Conservation (phyloP, 441 rosid genomes). For the Syzygium syzygioides region DNA sequence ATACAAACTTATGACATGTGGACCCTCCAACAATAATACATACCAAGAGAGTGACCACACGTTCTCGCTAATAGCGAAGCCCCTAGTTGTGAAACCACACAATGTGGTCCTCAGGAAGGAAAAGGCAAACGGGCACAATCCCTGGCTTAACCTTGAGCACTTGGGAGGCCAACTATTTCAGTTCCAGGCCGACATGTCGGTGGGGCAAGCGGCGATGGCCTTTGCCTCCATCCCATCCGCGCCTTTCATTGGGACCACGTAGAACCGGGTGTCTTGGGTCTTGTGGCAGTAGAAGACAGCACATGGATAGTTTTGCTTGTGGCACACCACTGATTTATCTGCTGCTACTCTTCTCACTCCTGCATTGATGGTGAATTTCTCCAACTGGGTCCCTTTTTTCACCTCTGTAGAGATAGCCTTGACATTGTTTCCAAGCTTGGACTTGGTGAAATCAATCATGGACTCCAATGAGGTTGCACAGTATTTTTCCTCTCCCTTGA, state of each 20-base stretch:
- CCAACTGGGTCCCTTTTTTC: conserved; percentile 20
- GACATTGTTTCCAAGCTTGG: conserved; percentile 48
- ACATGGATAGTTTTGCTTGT: conserved; percentile 69
- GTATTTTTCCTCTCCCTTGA: conserved; percentile 63
- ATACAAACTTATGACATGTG: background rate
- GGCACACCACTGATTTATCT: conserved; percentile 60
- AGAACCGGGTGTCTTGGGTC: conserved; percentile 39
- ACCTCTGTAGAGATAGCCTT: conserved; percentile 57
- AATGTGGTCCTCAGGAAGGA: conserved; percentile 74
- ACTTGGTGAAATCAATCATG: conserved; percentile 57
- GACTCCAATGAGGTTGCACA: conserved; percentile 78
- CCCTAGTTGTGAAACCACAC: conserved; percentile 60
- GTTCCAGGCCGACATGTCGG: conserved; percentile 82
- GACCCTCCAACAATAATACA: background rate
- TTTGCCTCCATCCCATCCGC: conserved; percentile 47
- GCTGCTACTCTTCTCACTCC: conserved; percentile 30
- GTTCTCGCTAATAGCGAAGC: background rate
- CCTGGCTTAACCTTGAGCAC: conserved; percentile 81
- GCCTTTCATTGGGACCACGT: conserved; percentile 48
- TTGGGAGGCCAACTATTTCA: conserved; percentile 81
- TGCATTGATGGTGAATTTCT: conserved; percentile 29
- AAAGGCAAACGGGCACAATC: conserved; percentile 72
- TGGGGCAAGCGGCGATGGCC: conserved; percentile 85
- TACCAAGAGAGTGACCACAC: background rate
- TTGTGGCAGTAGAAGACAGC: conserved; percentile 81